These are phyloP conservation scores for Anthoceros angustus DNA, from an alignment of 225 moss, liverwort and hornwort species.

Conservation along the genomic window DNA sequence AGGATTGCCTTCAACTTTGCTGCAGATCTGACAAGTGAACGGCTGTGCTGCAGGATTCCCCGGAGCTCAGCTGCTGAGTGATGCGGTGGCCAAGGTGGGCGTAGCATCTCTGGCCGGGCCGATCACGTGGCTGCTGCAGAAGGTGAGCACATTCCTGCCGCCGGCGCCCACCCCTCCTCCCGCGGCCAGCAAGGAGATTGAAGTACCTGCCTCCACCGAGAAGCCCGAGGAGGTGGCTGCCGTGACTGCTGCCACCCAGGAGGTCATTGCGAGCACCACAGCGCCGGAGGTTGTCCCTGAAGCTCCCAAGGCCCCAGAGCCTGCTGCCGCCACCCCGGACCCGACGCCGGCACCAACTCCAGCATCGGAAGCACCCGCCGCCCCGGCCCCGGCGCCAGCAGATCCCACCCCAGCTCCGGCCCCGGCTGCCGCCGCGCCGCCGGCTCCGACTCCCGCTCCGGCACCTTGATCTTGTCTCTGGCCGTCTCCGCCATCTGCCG, in stretches of 20 bases:
- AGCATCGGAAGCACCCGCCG: neutral
- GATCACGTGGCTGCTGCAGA: neutral
- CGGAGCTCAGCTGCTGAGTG: neutral
- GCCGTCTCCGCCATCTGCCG: too few species aligned
- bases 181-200: neutral
- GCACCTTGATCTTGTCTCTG: too few species aligned
- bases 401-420: neutral
- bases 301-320: neutral
- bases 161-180: constrained; percentile 2
- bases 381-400: neutral
- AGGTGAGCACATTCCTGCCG: constrained; percentile 1
- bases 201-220: neutral
- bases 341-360: neutral
- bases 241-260: neutral
- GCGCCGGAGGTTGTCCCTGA: neutral
- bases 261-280: neutral
- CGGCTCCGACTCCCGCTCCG: too few species aligned
- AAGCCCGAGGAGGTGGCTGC: constrained; percentile 4
- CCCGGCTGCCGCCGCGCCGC: neutral
- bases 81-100: neutral
- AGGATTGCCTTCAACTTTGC: neutral
- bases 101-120: neutral
- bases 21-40: neutral
- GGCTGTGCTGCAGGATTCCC: neutral
- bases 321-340: neutral